phyloP scores from a whole-genome alignment of 768 basidiomycete genomes.

The Amanita fuliginea region DNA sequence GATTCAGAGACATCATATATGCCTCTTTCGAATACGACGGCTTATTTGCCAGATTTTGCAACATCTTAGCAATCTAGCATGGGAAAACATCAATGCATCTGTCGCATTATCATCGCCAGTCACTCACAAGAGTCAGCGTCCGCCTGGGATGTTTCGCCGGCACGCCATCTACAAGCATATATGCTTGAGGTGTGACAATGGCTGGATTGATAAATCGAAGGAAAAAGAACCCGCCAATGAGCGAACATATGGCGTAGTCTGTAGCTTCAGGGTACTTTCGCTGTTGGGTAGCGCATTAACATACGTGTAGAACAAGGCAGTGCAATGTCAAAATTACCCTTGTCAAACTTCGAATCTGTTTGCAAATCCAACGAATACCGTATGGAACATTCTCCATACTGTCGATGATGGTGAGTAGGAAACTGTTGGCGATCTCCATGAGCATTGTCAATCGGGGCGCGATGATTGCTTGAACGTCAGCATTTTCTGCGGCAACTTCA shows the following conservation, averaged over 20 bases:
- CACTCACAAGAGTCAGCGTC: constrained; percentile 78
- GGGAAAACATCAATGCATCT: neutral
- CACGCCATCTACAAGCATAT: constrained; percentile 97
- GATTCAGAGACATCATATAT: constrained; percentile 98
- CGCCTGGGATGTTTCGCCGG: constrained; percentile 96
- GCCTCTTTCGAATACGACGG: constrained; percentile 96
- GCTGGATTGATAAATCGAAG: constrained; percentile 99
- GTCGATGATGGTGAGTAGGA: constrained; percentile 95
- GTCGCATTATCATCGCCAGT: constrained; percentile 9
- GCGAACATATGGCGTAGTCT: constrained; percentile 95
- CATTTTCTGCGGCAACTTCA: constrained; percentile 88
- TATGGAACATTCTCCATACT: constrained; percentile 98
- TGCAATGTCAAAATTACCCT: constrained; percentile 42
- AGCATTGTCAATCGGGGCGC: constrained; percentile 95
- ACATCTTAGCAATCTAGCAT: constrained; percentile 93
- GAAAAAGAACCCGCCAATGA: constrained; percentile 99
- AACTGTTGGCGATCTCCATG: constrained; percentile 99
- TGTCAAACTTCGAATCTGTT: constrained; percentile 95
- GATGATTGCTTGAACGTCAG: constrained; percentile 96
- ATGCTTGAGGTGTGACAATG: constrained; percentile 97
- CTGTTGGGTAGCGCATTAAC: constrained; percentile 27
- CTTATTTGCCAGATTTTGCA: constrained; percentile 98
- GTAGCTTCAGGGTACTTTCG: constrained; percentile 98
- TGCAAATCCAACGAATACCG: constrained; percentile 99
- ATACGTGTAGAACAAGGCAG: constrained; percentile 1